Conservation (phyloP, 1,284 basidiomycete species). For the Malassezia nana region DNA sequence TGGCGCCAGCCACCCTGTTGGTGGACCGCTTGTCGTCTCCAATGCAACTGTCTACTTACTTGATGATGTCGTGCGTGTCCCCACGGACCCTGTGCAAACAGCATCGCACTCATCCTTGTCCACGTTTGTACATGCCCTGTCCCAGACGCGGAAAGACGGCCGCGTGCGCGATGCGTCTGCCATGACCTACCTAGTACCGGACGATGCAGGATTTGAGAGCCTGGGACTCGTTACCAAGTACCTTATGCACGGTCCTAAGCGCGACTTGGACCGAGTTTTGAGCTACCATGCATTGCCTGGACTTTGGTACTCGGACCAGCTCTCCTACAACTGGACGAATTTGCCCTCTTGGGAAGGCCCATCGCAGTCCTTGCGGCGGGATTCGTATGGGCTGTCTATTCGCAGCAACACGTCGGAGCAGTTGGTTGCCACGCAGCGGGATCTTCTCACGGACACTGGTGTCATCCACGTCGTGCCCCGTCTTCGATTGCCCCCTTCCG, state of each 20-base stretch:
- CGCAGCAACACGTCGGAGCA: not conserved
- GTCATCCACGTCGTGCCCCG: constrained; percentile 78
- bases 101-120: constrained; percentile 57
- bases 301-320: constrained; percentile 62
- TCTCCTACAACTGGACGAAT: constrained; percentile 49
- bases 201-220: constrained; percentile 73
- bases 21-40: constrained; percentile 65
- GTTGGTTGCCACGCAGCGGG: constrained; percentile 45
- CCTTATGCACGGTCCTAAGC: constrained; percentile 60
- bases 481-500: constrained; percentile 73
- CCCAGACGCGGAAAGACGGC: constrained; percentile 48
- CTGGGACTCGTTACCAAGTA: constrained; percentile 83
- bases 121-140: constrained; percentile 65
- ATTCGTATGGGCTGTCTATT: not conserved
- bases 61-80: constrained; percentile 69
- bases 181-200: constrained; percentile 76
- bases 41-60: constrained; percentile 75
- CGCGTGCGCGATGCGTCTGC: constrained; percentile 52
- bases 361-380: constrained; percentile 15
- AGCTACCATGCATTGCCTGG: constrained; percentile 71
- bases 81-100: constrained; percentile 68
- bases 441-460: constrained; percentile 76
- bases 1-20: constrained; percentile 70
- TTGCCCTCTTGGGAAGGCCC: constrained; percentile 34
- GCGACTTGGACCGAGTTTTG: constrained; percentile 70